Evolutionary conservation across 2,329 filamentous ascomycete genomes (phyloP), one percentile per base, ranked within the genome.

Genomic region (Trichophyton equinum): DNA sequence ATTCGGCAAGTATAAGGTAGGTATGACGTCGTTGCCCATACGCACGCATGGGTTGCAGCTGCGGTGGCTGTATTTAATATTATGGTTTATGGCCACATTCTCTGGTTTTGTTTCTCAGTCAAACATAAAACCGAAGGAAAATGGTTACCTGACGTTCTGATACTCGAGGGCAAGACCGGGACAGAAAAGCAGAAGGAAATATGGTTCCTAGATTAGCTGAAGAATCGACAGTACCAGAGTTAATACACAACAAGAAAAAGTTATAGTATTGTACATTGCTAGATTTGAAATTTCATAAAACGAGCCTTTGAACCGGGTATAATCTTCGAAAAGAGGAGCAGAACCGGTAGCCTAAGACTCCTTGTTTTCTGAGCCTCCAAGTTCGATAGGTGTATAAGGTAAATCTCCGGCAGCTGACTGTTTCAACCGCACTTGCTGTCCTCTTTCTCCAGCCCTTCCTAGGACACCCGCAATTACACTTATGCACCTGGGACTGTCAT

Each of bases 401-500:
- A 88, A 78, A 20, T 4, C 76, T 69, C 89, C 89, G 18, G 75
- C 68, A 58, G 77, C 69, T 1, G 90, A 89, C 51, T 81, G 81
- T 46, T 78, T 77, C 49, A 88, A 75, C 60, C 92, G 82, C 63
- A 82, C 81, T 67, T 79, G 74, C 70, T 91, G 85, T 42, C 94
- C 94, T 59, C 82, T 79, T 76, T 95, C 79, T 8, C 89, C 94
- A 0, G 94, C 94, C 59, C 87, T 83, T 46, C 91, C 92, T 42
- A 99, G 80, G 1, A 94, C 86, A 59, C 91, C 91, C 3, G 86
- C 88, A 67, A 99, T 89, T 63, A 96, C 81, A 67, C 87, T 84
- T 57, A 91, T 82, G 65, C 86, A 86, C 63, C 94, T 87, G 66
- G 96, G 75, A 82, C 91, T 95, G 79, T 99, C 94, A 71, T 99